phyloP scores from a whole-genome alignment of 306 rosid genomes.

The Argentina anserina region DNA sequence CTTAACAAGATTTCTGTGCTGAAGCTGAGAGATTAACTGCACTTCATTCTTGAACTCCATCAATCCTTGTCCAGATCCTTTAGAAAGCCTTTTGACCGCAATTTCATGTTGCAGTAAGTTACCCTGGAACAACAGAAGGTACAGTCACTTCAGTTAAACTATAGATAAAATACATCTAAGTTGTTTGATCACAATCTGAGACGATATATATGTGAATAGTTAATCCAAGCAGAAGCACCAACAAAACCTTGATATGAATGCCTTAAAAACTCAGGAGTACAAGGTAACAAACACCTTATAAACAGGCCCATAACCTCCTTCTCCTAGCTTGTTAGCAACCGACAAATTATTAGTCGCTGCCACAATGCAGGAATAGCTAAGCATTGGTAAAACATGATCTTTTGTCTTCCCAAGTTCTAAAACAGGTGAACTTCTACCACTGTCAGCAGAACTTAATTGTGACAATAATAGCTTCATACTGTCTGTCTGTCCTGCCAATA shows the following conservation, averaged over 20 bases:
- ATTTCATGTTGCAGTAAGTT: slow-evolving; percentile 12
- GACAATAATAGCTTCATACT: slow-evolving; percentile 5
- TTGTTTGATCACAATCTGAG: background rate
- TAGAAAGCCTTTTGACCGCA: slow-evolving; percentile 31
- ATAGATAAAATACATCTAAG: background rate
- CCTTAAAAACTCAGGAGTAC: background rate
- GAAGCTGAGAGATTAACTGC: slow-evolving; percentile 28
- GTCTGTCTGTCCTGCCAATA: background rate
- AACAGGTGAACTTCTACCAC: background rate
- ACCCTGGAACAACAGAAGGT: slow-evolving; percentile 13
- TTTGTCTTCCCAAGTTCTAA: slow-evolving; percentile 7
- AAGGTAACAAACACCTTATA: slow-evolving; percentile 19
- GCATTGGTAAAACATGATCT: slow-evolving; percentile 18
- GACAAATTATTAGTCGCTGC: slow-evolving; percentile 28
- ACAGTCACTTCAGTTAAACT: background rate
- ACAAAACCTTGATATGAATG: background rate
- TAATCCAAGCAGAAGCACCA: background rate
- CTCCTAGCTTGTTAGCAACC: slow-evolving; percentile 24
- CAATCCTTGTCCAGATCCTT: slow-evolving; percentile 28
- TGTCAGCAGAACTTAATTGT: background rate
- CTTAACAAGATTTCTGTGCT: slow-evolving; percentile 32
- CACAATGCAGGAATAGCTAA: slow-evolving; percentile 18
- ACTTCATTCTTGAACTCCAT: slow-evolving; percentile 34
- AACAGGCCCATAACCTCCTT: slow-evolving; percentile 33
- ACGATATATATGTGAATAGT: background rate